Conservation (phyloP, 2,329 filamentous ascomycete species). For the Juglanconis juglandina region DNA sequence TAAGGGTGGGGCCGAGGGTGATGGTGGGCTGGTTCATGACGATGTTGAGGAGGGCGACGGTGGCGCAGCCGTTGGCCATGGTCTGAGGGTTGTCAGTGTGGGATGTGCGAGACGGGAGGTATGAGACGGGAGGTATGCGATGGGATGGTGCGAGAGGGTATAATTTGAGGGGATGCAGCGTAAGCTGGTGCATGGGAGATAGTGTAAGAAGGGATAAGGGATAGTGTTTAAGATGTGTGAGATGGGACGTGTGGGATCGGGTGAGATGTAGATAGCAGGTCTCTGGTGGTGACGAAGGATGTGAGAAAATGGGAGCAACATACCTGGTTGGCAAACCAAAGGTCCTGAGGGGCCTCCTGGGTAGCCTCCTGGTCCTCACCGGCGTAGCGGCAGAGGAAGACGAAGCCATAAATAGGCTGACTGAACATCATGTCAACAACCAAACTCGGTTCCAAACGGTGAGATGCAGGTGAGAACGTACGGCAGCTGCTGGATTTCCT, state of each 20-base stretch:
- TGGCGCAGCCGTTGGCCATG: slow-evolving; percentile 81
- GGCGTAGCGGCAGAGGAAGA: slow-evolving; percentile 78
- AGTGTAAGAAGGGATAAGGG: too few relatives aligned
- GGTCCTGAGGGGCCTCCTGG: slow-evolving; percentile 49
- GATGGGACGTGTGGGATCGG: too few relatives aligned
- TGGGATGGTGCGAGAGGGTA: too few relatives aligned
- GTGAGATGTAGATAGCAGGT: too few relatives aligned
- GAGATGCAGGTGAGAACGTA: slow-evolving; percentile 34
- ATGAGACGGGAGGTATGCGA: slow-evolving; percentile 46
- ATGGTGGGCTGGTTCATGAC: slow-evolving; percentile 75
- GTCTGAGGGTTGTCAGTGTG: slow-evolving; percentile 48
- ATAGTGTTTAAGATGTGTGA: too few relatives aligned
- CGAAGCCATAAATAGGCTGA: slow-evolving; percentile 75
- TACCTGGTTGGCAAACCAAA: slow-evolving; percentile 86
- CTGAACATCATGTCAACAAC: slow-evolving; percentile 40
- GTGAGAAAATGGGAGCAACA: background rate
- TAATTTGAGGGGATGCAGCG: too few relatives aligned
- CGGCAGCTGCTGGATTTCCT: slow-evolving; percentile 65
- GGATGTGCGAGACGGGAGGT: background rate
- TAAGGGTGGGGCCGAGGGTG: slow-evolving; percentile 66
- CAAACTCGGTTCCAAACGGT: background rate
- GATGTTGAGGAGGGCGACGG: slow-evolving; percentile 89
- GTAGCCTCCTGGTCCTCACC: slow-evolving; percentile 52
- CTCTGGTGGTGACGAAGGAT: background rate
- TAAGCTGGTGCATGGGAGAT: too few relatives aligned